A percentile compares a stretch with the other conserved stretches of the same genome.
phyloP scores from a whole-genome alignment of 495 filamentous ascomycete genomes.

The Daldinia vernicosa region DNA sequence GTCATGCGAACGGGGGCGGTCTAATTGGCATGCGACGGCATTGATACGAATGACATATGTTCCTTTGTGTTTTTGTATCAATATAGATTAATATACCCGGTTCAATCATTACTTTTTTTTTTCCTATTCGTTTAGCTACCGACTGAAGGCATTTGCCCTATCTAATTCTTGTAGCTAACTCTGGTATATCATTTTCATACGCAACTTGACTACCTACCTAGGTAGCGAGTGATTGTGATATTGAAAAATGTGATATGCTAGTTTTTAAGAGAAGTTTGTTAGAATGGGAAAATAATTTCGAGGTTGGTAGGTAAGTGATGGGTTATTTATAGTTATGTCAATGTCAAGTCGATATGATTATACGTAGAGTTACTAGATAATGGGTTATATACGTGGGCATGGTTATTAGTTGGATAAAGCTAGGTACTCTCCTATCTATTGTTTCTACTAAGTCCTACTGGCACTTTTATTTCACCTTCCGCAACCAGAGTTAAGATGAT shows the following conservation, averaged over 20 bases:
- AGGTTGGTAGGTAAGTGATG: not conserved
- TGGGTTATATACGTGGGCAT: too few species aligned
- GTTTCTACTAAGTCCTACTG: too few species aligned
- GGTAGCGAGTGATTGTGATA: not conserved
- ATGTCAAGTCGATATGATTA: not conserved
- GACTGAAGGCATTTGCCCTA: not conserved
- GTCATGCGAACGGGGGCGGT: not conserved
- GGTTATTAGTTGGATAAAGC: too few species aligned
- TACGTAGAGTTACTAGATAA: not conserved
- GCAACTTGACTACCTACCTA: not conserved
- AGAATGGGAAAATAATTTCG: not conserved
- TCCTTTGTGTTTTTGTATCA: slow-evolving; percentile 25
- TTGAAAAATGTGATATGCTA: not conserved
- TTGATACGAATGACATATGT: slow-evolving; percentile 16
- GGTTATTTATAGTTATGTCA: not conserved
- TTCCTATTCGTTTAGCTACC: not conserved
- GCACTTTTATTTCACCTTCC: too few species aligned
- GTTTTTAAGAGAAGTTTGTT: too few species aligned
- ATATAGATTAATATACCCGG: slow-evolving; percentile 37
- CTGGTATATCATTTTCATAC: not conserved
- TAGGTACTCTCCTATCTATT: too few species aligned
- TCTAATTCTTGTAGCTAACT: not conserved
- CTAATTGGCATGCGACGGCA: not conserved
- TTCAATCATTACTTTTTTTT: slow-evolving; percentile 24
- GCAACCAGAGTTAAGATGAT: not conserved